Evolutionary conservation across 257 asterid species (phyloP).

Genomic region (Thymus quinquecostatus): DNA sequence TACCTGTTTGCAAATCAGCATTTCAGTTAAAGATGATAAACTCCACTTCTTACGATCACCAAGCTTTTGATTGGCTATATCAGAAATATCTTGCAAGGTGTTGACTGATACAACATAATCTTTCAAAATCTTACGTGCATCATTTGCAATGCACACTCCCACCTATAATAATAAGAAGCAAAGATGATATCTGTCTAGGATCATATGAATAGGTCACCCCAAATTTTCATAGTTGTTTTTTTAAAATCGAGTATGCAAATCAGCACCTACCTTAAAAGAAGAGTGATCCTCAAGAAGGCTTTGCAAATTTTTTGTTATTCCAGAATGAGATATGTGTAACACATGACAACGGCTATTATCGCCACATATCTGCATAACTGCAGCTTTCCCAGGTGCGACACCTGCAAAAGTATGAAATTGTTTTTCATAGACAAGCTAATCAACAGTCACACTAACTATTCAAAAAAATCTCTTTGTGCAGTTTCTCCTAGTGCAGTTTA

Average conservation of each 20-base stretch:
- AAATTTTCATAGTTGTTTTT: conserved; percentile 22
- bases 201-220: conserved; percentile 5
- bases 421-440: conserved; percentile 31
- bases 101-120: conserved; percentile 68
- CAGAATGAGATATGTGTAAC: conserved; percentile 77
- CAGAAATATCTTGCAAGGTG: conserved; percentile 65
- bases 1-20: conserved; percentile 76
- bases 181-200: conserved; percentile 4
- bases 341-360: conserved; percentile 66
- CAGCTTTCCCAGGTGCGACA: conserved; percentile 79
- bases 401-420: conserved; percentile 49
- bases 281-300: conserved; percentile 72
- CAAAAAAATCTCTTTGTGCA: neutral
- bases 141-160: conserved; percentile 73
- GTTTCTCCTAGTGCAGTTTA: no score
- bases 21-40: conserved; percentile 72
- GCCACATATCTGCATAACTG: conserved; percentile 90
- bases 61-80: conserved; percentile 70
- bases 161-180: conserved; percentile 54
- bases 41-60: conserved; percentile 77
- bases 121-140: conserved; percentile 55
- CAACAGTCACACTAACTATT: neutral
- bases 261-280: conserved; percentile 77
- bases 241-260: conserved; percentile 13
- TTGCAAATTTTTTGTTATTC: conserved; percentile 67